A percentile compares a stretch with the other conserved stretches of the same genome.
phyloP scores from a whole-genome alignment of 371 early-diverging fungal species.

The Hamiltosporidium tvaerminnensis region DNA sequence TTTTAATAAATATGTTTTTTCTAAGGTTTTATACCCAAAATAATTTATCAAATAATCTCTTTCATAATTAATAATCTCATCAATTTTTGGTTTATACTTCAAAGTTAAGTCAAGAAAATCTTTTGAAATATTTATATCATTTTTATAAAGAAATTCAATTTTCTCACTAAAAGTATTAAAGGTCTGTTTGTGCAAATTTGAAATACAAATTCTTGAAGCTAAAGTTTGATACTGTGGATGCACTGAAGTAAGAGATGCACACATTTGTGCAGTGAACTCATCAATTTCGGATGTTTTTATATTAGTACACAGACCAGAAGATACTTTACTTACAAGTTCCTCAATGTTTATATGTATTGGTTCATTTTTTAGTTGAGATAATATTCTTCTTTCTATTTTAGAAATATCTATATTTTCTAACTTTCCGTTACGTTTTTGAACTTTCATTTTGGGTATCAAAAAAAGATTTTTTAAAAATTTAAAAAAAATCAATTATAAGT shows the following conservation, averaged over 20 bases:
- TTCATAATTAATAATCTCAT: conserved; percentile 74
- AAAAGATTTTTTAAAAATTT: too few relatives aligned
- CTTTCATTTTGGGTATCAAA: too few relatives aligned
- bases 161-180: conserved; percentile 72
- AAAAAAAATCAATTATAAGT: too few relatives aligned
- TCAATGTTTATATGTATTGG: not conserved
- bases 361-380: too few relatives aligned
- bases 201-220: conserved; percentile 86
- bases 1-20: conserved; percentile 76
- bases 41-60: conserved; percentile 86
- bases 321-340: not conserved
- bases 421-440: too few relatives aligned
- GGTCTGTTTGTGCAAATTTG: conserved; percentile 86
- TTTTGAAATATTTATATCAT: conserved; percentile 69
- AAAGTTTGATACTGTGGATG: conserved; percentile 90
- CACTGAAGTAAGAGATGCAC: conserved; percentile 57
- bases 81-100: conserved; percentile 63
- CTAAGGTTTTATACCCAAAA: conserved; percentile 94
- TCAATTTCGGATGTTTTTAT: not conserved
- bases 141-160: conserved; percentile 64
- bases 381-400: too few relatives aligned
- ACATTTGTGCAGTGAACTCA: not conserved
- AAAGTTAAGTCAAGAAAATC: conserved; percentile 60
- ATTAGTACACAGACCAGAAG: not conserved
- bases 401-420: too few relatives aligned